Conservation (phyloP, 1,139 yeast genomes). For the Pichia terricola region DNA sequence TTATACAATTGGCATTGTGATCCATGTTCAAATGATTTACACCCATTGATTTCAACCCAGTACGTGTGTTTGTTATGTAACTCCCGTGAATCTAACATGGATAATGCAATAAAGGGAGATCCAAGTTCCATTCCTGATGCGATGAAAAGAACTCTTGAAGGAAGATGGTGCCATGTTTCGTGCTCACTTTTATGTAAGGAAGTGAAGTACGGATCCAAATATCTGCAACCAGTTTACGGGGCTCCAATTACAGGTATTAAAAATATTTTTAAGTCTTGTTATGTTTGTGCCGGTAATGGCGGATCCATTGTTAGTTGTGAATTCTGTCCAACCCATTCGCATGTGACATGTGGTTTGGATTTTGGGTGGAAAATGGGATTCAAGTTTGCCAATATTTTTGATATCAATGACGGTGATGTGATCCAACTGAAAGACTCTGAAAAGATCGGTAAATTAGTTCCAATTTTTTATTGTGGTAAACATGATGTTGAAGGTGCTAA, state of each 20-base stretch:
- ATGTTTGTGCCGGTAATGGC: slow-evolving; percentile 30
- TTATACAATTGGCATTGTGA: slow-evolving; percentile 69
- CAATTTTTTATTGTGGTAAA: slow-evolving; percentile 34
- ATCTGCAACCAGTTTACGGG: slow-evolving; percentile 38
- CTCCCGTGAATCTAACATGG: slow-evolving; percentile 40
- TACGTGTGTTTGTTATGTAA: slow-evolving; percentile 65
- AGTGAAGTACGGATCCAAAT: slow-evolving; percentile 31
- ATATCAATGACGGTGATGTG: slow-evolving; percentile 17
- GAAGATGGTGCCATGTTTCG: slow-evolving; percentile 72
- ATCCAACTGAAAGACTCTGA: slow-evolving; percentile 23
- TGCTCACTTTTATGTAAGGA: slow-evolving; percentile 56
- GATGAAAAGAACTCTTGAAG: slow-evolving; percentile 58
- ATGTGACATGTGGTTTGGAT: slow-evolving; percentile 62
- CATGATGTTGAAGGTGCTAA: slow-evolving; percentile 24
- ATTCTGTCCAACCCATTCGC: slow-evolving; percentile 35
- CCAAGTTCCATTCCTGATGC: slow-evolving; percentile 47
- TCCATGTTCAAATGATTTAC: slow-evolving; percentile 61
- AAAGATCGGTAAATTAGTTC: slow-evolving; percentile 32
- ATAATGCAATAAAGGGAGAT: slow-evolving; percentile 35
- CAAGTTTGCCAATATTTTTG: slow-evolving; percentile 23
- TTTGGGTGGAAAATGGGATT: slow-evolving; percentile 39
- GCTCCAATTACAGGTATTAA: slow-evolving; percentile 16
- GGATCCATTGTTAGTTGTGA: slow-evolving; percentile 38
- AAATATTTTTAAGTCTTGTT: slow-evolving; percentile 26
- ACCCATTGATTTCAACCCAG: slow-evolving; percentile 47